Base-by-base conservation (phyloP, 305 asterid genomes). In the Nicotiana rustica region DNA sequence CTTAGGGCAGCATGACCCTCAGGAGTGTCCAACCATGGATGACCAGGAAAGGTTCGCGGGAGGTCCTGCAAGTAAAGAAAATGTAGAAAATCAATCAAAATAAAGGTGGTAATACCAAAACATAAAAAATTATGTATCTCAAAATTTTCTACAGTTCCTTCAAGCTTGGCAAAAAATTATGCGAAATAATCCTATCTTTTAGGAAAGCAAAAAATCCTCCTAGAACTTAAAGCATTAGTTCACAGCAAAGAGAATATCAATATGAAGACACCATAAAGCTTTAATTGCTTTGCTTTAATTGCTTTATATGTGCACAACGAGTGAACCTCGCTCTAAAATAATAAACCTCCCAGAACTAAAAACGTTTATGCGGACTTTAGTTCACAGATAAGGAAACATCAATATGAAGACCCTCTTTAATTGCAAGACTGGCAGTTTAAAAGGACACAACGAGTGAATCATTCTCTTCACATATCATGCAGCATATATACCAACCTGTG, bases 21-120 rank as follows among this genome's bases (percentile, higher is more conserved):
- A 3, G 90, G 89, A 61, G 97, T 95, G 86, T 96, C 99, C 90
- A 96, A 87, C 98, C 98, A 96, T 47, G 98, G 96, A 87, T 96
- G 99, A 80, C 99, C 98, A 21, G 99, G 99, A 85, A 96, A 96
- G 57, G 99, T 96, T 82, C 99, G 92, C 2, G 98, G 98, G 36
- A 96, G 95, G 86, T 96, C 99, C 99, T 96, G 93, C 83, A 81
- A 52, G 31, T 33, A 68, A 18, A 14, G 41, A 68, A n/a, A 52
- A 35, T 7, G 35, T 33, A 55, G 55, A 15, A 5, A 41, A 41
- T 41, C 10, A 2, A 12, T 18, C 56, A 52, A 5, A 71, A 18
- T 0, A 33, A 67, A 55, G 10, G 66, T 15, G 66, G 66, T 0
- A 2, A 29, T 55, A 55, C 49, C 80, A 76, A 76, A 52, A 0